These are phyloP conservation scores for Hypoxylon fuscum DNA, from an alignment of 495 filamentous ascomycete species.

Conservation along the genomic window DNA sequence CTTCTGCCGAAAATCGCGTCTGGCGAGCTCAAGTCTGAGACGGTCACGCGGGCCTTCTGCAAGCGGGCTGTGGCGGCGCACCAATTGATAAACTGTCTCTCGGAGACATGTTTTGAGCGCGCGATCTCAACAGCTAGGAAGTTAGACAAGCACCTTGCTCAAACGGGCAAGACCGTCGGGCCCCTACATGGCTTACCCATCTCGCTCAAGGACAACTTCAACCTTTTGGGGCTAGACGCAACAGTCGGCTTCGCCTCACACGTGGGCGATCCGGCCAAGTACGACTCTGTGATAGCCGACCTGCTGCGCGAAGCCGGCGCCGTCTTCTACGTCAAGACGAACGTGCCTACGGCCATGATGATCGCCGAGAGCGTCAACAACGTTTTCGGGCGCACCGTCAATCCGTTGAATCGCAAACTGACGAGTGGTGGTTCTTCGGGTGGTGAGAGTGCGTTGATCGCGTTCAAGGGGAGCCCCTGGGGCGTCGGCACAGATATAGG, in stretches of 20 bases:
- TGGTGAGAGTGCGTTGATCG: constrained; percentile 80
- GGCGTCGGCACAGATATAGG: constrained; percentile 91
- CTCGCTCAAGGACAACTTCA: constrained; percentile 79
- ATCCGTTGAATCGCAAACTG: constrained; percentile 78
- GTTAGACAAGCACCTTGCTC: constrained; percentile 63
- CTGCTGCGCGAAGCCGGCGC: constrained; percentile 81
- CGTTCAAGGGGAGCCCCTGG: constrained; percentile 74
- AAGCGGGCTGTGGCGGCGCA: constrained; percentile 48
- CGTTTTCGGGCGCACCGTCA: constrained; percentile 77
- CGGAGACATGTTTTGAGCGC: constrained; percentile 45
- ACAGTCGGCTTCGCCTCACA: constrained; percentile 54
- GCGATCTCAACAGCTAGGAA: constrained; percentile 35
- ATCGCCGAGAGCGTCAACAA: constrained; percentile 87
- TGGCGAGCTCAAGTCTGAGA: constrained; percentile 42
- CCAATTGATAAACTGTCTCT: constrained; percentile 47
- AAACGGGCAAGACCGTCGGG: constrained; percentile 61
- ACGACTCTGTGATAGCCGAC: constrained; percentile 44
- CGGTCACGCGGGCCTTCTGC: constrained; percentile 49
- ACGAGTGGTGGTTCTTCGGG: constrained; percentile 89
- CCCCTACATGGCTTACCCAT: constrained; percentile 86
- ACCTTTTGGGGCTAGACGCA: constrained; percentile 64
- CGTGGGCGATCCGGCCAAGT: constrained; percentile 38
- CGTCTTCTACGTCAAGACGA: constrained; percentile 91
- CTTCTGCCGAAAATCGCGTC: constrained; percentile 43
- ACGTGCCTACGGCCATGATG: constrained; percentile 82